A percentile compares a stretch with the other conserved stretches of the same genome.
Conservation (phyloP, 805 yeast species). For the Suhomyces prunicola region DNA sequence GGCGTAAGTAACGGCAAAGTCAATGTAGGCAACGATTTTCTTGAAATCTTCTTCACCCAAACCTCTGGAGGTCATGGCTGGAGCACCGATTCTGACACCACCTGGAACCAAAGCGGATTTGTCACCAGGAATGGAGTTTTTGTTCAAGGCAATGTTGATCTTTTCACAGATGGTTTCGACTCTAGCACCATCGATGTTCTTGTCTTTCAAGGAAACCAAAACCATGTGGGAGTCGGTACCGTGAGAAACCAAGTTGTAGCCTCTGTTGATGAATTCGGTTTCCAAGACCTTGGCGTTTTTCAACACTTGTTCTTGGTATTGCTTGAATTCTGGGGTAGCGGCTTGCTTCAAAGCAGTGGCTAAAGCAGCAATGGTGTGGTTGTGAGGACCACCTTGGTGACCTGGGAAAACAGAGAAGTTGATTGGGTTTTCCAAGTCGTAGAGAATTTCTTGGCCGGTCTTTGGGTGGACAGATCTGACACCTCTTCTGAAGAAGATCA, state of each 20-base stretch:
- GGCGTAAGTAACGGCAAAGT: conserved; percentile 75
- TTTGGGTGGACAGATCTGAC: conserved; percentile 72
- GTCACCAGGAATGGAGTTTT: conserved; percentile 96
- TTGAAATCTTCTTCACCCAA: conserved; percentile 75
- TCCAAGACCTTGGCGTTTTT: conserved; percentile 80
- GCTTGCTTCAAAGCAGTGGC: conserved; percentile 96
- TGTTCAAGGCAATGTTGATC: conserved; percentile 91
- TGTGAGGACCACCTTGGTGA: conserved; percentile 99
- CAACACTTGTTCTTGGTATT: conserved; percentile 80
- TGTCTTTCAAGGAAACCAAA: conserved; percentile 74
- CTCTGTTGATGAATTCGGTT: conserved; percentile 56
- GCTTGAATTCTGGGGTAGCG: conserved; percentile 78
- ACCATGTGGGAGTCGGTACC: conserved; percentile 97
- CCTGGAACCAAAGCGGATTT: conserved; percentile 94
- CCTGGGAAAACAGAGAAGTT: conserved; percentile 99
- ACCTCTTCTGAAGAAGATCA: conserved; percentile 96
- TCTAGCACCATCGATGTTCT: conserved; percentile 92
- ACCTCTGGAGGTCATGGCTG: conserved; percentile 98
- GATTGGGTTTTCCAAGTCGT: conserved; percentile 87
- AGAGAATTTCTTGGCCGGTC: conserved; percentile 79
- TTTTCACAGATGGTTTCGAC: conserved; percentile 86
- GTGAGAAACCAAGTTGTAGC: conserved; percentile 77
- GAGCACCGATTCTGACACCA: conserved; percentile 95
- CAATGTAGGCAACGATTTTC: conserved; percentile 76
- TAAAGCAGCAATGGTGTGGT: conserved; percentile 94